Evolutionary conservation across 805 yeast genomes (phyloP).

Genomic region (Zygotorulaspora florentina): DNA sequence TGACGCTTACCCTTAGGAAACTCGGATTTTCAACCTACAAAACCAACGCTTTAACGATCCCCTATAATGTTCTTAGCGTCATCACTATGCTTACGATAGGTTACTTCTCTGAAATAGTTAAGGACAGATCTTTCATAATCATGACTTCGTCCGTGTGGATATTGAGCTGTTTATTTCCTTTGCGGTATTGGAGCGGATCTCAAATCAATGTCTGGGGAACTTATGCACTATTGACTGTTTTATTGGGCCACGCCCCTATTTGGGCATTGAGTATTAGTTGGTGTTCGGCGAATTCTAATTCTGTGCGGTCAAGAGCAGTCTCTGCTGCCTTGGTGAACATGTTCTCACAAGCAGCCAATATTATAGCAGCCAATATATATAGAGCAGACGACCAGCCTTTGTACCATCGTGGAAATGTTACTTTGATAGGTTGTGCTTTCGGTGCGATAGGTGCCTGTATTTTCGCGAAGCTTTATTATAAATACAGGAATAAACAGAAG

Average conservation of each 20-base stretch:
- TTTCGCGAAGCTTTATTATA: slow-evolving; percentile 33
- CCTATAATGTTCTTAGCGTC: slow-evolving; percentile 41
- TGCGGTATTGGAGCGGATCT: slow-evolving; percentile 42
- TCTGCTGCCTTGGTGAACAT: slow-evolving; percentile 64
- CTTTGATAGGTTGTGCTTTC: slow-evolving; percentile 37
- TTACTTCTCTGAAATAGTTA: slow-evolving; percentile 36
- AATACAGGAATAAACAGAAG: slow-evolving; percentile 40
- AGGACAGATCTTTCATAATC: slow-evolving; percentile 30
- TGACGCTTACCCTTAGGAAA: slow-evolving; percentile 45
- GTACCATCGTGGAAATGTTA: slow-evolving; percentile 54
- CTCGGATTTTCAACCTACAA: slow-evolving; percentile 52
- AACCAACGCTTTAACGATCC: slow-evolving; percentile 51
- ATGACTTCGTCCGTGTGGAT: slow-evolving; percentile 10
- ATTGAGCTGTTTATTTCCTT: slow-evolving; percentile 28
- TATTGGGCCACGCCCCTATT: slow-evolving; percentile 44
- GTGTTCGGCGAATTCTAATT: slow-evolving; percentile 59
- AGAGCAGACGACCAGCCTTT: slow-evolving; percentile 53
- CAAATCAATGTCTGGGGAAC: slow-evolving; percentile 42
- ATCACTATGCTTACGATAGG: slow-evolving; percentile 37
- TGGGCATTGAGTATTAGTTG: slow-evolving; percentile 56
- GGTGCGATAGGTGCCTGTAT: slow-evolving; percentile 32
- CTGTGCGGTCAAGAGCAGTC: slow-evolving; percentile 61
- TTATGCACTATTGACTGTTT: slow-evolving; percentile 36
- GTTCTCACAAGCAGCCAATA: slow-evolving; percentile 55
- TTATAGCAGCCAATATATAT: slow-evolving; percentile 54